phyloP scores from a whole-genome alignment of 2,329 filamentous ascomycete genomes.

The Sarocladiaceae sp. region DNA sequence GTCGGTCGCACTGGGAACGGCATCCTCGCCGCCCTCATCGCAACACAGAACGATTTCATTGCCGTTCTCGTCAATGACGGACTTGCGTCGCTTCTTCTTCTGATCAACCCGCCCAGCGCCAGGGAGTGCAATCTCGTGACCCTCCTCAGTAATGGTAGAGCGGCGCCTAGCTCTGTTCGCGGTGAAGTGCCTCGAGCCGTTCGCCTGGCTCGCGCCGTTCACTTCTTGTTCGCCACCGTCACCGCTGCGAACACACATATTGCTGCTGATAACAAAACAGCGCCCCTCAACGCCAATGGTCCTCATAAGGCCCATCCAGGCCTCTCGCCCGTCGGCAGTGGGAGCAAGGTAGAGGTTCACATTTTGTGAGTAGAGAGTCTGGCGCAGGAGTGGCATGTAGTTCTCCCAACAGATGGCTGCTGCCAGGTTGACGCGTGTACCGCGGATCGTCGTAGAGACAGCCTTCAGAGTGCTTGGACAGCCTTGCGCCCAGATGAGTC shows the following conservation, averaged over 20 bases:
- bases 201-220: background rate
- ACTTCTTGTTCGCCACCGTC: background rate
- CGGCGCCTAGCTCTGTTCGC: constrained; percentile 21
- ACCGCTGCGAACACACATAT: constrained; percentile 56
- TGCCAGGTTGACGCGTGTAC: constrained; percentile 72
- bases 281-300: constrained; percentile 77
- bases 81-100: constrained; percentile 20
- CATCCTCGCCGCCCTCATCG: constrained; percentile 20
- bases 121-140: constrained; percentile 40
- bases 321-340: constrained; percentile 76
- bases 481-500: constrained; percentile 85
- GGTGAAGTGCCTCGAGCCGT: constrained; percentile 5
- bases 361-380: constrained; percentile 81
- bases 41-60: constrained; percentile 46
- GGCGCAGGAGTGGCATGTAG: constrained; percentile 85
- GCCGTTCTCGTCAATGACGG: constrained; percentile 45
- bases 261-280: constrained; percentile 78
- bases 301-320: constrained; percentile 77
- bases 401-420: constrained; percentile 96
- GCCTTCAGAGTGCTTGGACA: constrained; percentile 72
- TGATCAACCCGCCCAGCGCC: constrained; percentile 14
- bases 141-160: constrained; percentile 40
- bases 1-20: no score
- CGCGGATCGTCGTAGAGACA: constrained; percentile 71
- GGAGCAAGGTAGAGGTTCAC: constrained; percentile 88